Percentiles rank a stretch among this genome's conserved stretches.
These are phyloP conservation scores for Fusarium bactridioides DNA, from an alignment of 2,329 filamentous ascomycete species.

Conservation along the genomic window DNA sequence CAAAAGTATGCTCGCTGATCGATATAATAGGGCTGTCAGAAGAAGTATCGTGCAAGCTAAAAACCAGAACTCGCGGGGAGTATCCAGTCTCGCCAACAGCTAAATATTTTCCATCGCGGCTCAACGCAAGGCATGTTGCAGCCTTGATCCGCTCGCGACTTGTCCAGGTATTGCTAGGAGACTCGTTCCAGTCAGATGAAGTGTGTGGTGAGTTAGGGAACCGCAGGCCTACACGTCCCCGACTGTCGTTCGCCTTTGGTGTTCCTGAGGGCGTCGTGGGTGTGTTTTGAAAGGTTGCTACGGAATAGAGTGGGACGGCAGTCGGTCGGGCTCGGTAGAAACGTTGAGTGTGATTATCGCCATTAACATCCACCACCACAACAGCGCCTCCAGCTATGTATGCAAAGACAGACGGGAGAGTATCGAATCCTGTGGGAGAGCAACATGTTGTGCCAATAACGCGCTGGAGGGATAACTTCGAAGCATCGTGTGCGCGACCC, in stretches of 20 bases:
- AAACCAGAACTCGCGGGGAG: slow-evolving; percentile 88
- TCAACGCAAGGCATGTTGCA: slow-evolving; percentile 88
- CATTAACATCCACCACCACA: slow-evolving; percentile 84
- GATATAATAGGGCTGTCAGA: slow-evolving; percentile 84
- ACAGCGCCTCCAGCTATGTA: slow-evolving; percentile 93
- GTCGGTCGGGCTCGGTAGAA: slow-evolving; percentile 90
- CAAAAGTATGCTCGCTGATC: slow-evolving; percentile 88
- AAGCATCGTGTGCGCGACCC: slow-evolving; percentile 59
- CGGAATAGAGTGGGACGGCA: slow-evolving; percentile 70
- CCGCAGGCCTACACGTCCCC: slow-evolving; percentile 60
- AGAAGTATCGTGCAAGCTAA: slow-evolving; percentile 81
- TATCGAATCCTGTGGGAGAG: slow-evolving; percentile 86
- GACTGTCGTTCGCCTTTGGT: slow-evolving; percentile 69
- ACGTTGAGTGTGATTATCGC: slow-evolving; percentile 74
- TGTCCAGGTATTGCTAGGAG: slow-evolving; percentile 78
- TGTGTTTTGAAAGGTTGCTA: slow-evolving; percentile 60
- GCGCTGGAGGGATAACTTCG: slow-evolving; percentile 76
- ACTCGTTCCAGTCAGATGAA: slow-evolving; percentile 67
- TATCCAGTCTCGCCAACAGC: slow-evolving; percentile 97
- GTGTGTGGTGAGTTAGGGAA: slow-evolving; percentile 59
- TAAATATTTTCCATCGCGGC: slow-evolving; percentile 84
- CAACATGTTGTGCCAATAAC: slow-evolving; percentile 91
- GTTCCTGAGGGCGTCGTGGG: slow-evolving; percentile 61
- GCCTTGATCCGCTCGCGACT: slow-evolving; percentile 94
- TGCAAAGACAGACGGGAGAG: slow-evolving; percentile 79